Percentiles rank a stretch among this genome's conserved stretches.
Conservation (phyloP, 495 filamentous ascomycete species). For the Penicillium salamii region DNA sequence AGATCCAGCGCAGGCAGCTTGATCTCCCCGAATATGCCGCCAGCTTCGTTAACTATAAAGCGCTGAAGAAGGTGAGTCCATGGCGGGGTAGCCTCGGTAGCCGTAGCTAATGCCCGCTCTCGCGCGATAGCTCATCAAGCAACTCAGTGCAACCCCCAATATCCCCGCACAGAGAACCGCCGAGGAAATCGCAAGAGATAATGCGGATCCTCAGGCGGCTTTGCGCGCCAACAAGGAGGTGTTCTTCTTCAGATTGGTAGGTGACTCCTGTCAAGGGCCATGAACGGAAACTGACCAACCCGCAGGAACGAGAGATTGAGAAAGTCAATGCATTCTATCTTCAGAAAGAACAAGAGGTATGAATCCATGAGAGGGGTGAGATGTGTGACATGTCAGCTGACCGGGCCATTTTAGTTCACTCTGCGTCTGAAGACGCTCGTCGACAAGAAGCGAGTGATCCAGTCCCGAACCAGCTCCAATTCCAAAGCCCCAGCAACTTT, state of each 20-base stretch:
- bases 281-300: neutral
- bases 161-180: slow-evolving; percentile 69
- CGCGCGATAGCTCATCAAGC: slow-evolving; percentile 89
- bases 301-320: slow-evolving; percentile 90
- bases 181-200: slow-evolving; percentile 42
- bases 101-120: too few species aligned
- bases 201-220: slow-evolving; percentile 76
- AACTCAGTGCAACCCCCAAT: slow-evolving; percentile 84
- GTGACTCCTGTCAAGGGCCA: too few species aligned
- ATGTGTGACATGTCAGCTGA: slow-evolving; percentile 6
- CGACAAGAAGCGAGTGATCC: slow-evolving; percentile 88
- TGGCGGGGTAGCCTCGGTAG: neutral
- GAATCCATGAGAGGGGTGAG: slow-evolving; percentile 18
- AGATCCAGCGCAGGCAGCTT: slow-evolving; percentile 97
- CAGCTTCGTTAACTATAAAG: slow-evolving; percentile 99
- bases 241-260: slow-evolving; percentile 94
- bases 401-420: slow-evolving; percentile 63
- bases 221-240: slow-evolving; percentile 96
- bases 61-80: slow-evolving; percentile 81
- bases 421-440: slow-evolving; percentile 84
- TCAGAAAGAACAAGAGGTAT: slow-evolving; percentile 95
- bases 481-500: slow-evolving; percentile 89
- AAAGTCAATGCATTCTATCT: slow-evolving; percentile 98
- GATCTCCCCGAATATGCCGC: slow-evolving; percentile 99
- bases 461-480: slow-evolving; percentile 66